Conservation (phyloP, 495 filamentous ascomycete species). For the Xylaria bambusicola region DNA sequence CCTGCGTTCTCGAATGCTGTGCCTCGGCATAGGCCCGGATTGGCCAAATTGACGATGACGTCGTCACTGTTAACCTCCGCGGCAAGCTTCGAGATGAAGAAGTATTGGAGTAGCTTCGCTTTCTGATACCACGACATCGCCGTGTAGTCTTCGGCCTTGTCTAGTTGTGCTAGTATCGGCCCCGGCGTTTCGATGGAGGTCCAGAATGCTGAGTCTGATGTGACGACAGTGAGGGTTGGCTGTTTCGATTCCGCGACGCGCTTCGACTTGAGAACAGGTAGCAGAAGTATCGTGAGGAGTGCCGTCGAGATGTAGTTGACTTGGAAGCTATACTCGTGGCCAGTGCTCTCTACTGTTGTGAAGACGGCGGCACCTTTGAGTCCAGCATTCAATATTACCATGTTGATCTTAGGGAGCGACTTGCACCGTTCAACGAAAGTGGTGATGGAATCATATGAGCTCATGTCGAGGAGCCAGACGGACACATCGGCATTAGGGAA, state of each 20-base stretch:
- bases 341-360: conserved; percentile 35
- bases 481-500: conserved; percentile 34
- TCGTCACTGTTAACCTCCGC: conserved; percentile 41
- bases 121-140: conserved; percentile 32
- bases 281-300: conserved; percentile 47
- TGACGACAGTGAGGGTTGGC: conserved; percentile 43
- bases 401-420: conserved; percentile 44
- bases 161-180: conserved; percentile 43
- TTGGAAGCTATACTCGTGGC: conserved; percentile 46
- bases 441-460: conserved; percentile 45
- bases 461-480: conserved; percentile 56
- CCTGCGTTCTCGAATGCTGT: conserved; percentile 36
- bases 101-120: conserved; percentile 42
- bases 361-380: conserved; percentile 32
- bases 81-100: conserved; percentile 45
- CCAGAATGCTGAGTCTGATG: conserved; percentile 36
- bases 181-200: conserved; percentile 33
- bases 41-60: conserved; percentile 50
- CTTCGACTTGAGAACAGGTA: conserved; percentile 47
- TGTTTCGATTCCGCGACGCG: conserved; percentile 24
- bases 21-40: conserved; percentile 45
- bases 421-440: conserved; percentile 45
- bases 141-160: conserved; percentile 29
- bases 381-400: conserved; percentile 55
- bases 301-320: conserved; percentile 48